phyloP scores from a whole-genome alignment of 2,329 filamentous ascomycete species.

The Rhexocercosporidium sp. region DNA sequence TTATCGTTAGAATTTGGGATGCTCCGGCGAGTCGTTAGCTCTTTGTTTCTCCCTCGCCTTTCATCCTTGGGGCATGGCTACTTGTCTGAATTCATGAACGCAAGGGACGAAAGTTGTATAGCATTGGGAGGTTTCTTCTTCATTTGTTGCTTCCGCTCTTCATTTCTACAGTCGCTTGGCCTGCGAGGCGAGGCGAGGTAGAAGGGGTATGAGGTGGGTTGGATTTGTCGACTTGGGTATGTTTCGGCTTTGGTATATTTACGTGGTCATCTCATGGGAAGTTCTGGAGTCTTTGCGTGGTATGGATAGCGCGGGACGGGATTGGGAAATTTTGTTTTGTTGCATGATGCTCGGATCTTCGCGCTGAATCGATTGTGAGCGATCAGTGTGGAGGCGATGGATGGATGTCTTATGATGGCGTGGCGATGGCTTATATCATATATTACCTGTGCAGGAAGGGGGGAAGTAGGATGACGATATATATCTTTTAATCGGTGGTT shows the following conservation, averaged over 20 bases:
- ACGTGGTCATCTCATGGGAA: not conserved
- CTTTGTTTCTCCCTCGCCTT: not conserved
- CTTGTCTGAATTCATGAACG: constrained; percentile 6
- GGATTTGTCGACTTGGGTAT: not conserved
- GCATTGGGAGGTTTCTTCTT: not conserved
- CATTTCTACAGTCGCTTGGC: not conserved
- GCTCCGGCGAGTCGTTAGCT: constrained; percentile 1
- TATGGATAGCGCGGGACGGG: not conserved
- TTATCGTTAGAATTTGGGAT: not conserved
- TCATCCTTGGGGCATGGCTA: not conserved
- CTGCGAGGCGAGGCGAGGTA: not conserved
- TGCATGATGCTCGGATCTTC: not conserved
- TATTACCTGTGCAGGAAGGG: not conserved
- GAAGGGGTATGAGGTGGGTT: not conserved
- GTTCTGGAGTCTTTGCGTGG: not conserved
- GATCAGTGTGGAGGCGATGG: not conserved
- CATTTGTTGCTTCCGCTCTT: not conserved
- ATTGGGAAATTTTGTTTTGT: not conserved
- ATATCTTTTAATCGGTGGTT: not conserved
- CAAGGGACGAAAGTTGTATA: not conserved
- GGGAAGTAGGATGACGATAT: not conserved
- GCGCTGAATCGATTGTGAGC: not conserved
- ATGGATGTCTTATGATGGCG: constrained; percentile 1
- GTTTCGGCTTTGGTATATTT: not conserved
- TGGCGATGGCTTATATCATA: not conserved